These are phyloP conservation scores for Thuidium tamariscinum DNA, from an alignment of 225 moss, liverwort and hornwort species.

Conservation along the genomic window DNA sequence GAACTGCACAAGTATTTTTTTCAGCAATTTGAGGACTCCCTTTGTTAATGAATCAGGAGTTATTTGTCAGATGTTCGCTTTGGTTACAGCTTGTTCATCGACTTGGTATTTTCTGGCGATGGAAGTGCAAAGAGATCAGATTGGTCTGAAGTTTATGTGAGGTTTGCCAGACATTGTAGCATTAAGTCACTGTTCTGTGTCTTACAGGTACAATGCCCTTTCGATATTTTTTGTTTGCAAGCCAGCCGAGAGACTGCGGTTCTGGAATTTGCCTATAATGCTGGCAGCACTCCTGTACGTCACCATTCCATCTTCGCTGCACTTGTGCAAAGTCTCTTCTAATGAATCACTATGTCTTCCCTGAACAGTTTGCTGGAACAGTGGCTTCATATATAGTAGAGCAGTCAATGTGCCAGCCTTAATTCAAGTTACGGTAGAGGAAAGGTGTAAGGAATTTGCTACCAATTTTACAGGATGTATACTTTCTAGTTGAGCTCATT, in stretches of 20 bases:
- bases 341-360: not conserved
- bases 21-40: not conserved
- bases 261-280: slow-evolving; percentile 75
- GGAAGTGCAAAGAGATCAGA: not conserved
- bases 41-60: not conserved
- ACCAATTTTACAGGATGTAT: not conserved
- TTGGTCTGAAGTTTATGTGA: not conserved
- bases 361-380: not conserved
- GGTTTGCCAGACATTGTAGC: not conserved
- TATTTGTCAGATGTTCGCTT: not conserved
- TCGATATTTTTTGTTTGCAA: slow-evolving; percentile 73
- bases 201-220: slow-evolving; percentile 79
- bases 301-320: not conserved
- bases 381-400: not conserved
- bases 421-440: not conserved
- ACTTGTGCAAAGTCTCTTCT: not conserved
- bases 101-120: not conserved
- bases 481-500: not conserved
- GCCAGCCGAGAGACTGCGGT: slow-evolving; percentile 92
- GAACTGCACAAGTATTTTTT: not conserved
- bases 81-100: not conserved
- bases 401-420: not conserved
- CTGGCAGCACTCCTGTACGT: slow-evolving; percentile 33
- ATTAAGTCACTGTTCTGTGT: not conserved
- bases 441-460: not conserved